phyloP scores from a whole-genome alignment of 768 basidiomycete genomes.

The Suillus tomentosus region DNA sequence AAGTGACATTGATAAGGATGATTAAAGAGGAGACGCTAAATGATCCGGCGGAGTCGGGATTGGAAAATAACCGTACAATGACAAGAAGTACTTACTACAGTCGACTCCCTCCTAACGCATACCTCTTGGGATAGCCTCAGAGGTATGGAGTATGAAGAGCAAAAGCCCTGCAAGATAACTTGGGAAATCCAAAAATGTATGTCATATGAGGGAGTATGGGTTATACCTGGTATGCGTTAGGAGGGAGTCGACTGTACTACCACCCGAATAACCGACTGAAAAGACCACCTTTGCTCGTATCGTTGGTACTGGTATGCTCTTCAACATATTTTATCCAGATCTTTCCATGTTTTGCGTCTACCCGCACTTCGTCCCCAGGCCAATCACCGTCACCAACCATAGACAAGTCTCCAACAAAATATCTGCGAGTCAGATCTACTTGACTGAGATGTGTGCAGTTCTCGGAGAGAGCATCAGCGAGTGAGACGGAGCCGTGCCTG shows the following conservation, averaged over 20 bases:
- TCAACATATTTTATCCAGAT: conserved; percentile 25
- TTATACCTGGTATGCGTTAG: no score
- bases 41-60: no score
- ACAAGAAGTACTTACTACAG: no score
- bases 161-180: no score
- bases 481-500: conserved; percentile 17
- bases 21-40: no score
- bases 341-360: conserved; percentile 21
- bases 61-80: neutral
- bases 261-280: conserved; percentile 23
- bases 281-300: conserved; percentile 17
- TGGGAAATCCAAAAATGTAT: no score
- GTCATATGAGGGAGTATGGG: no score
- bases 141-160: no score
- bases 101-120: no score
- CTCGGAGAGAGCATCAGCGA: conserved; percentile 19
- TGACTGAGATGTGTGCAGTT: conserved; percentile 28
- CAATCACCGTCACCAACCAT: conserved; percentile 21
- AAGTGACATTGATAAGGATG: no score
- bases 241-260: neutral
- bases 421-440: conserved; percentile 17
- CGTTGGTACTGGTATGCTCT: conserved; percentile 8
- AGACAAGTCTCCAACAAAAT: conserved; percentile 29
- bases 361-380: conserved; percentile 23
- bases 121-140: no score